Evolutionary conservation across 2,329 filamentous ascomycete species (phyloP), one percentile per base, ranked within the genome.

Genomic region (Fusarium drepaniforme): DNA sequence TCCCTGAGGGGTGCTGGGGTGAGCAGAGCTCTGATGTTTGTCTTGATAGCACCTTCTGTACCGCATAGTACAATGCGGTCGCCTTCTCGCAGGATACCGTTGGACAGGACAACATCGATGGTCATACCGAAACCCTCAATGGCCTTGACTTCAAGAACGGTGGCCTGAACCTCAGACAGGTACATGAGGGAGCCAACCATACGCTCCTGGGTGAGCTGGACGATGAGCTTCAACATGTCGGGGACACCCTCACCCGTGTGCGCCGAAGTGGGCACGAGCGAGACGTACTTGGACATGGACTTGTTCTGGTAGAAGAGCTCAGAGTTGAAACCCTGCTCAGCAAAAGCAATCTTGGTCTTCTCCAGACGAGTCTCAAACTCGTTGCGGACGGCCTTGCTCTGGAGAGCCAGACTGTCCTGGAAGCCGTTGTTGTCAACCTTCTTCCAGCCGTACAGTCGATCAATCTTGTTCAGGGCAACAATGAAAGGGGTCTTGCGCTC

Each of bases 181-280:
- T 99, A 99, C 97, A 99, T 99, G 78, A 99, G 91, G 75, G 95
- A 94, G 79, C 93, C 94, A 56, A 97, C 96, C 95, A 99, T 98
- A 80, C 97, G 94, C 86, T 98, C 96, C 85, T 99, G 97, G 2
- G 96, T 98, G 68, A 99, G 90, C 79, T 94, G 92, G 60, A 97
- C 87, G 77, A 99, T 93, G 71, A 99, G 92, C 90, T 98, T 99
- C 80, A 99, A 88, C 95, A 99, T 96, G 84, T 99, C 97, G 28
- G 97, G 97, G 77, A 99, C 96, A 91, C 97, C 97, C 86, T 99
- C 97, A 79, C 97, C 97, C n/a, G 97, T 98, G 85, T 98, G 95
- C 18, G 97, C 97, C 4, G 97, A 98, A 5, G 97, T 99, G 46
- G 97, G 97, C 63, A 98, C 95, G 70, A 99, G 89, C n/a, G 97